Evolutionary conservation across 164 flowering plant genomes (phyloP), one percentile per base, ranked within the genome.

Genomic region (Annona cherimola): DNA sequence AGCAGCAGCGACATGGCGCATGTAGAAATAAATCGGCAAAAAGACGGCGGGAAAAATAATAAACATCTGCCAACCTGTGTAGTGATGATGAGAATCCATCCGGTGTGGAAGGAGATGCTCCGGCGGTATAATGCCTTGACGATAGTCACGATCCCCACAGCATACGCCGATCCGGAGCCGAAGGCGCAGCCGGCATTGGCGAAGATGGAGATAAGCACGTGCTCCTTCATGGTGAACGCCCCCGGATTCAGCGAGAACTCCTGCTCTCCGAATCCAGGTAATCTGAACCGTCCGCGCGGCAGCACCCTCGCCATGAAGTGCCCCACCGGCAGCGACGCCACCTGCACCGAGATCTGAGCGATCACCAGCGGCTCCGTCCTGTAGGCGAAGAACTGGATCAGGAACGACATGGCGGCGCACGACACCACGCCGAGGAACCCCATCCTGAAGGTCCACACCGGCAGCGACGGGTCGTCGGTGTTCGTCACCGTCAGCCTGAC

Each of bases 381-480:
- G 88, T 91, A 93, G 2, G 87, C 59, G 76, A 91, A 93, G 86
- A 93, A 93, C 62, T 87, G 93, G 87, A 91, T 91, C 69, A 93
- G 84, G 68, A 91, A 91, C 0, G 97, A 88, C 69, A 91, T 82
- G 11, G 90, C 74, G 1, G 42, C 78, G 50, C 97, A 93, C 0
- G 97, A 93, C 41, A 91, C 16, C 0, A 93, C 19, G 5, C 96
- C 97, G 60, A 93, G 70, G 75, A 82, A 82, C 98, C 98, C 91
- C 95, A 91, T 91, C 60, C 97, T 79, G 78, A 93, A 93, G 14
- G 98, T 93, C 97, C 95, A 90, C 8, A 91, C 95, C n/a, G 98
- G 90, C 6, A 86, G 88, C 50, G 82, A 66, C 3, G 90, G 89
- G 73, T 93, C 96, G 82, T 93, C 97, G 59, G 89, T 84, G 84